Percentiles rank a stretch among this genome's conserved stretches.
Conservation (phyloP, 208 protist species). For the Naegleria lovaniensis region DNA sequence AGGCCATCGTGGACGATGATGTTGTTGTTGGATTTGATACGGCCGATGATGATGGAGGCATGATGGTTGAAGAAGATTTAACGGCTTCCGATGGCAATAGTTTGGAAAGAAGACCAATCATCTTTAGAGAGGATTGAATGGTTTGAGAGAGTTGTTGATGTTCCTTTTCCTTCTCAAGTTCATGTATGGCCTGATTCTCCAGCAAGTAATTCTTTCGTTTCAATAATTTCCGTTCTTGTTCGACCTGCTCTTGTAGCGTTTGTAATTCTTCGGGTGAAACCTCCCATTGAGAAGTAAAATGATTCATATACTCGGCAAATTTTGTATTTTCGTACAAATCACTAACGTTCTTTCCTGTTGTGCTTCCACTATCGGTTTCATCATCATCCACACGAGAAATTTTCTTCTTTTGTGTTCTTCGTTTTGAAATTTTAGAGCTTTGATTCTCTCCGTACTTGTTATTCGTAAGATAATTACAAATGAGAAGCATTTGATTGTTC, state of each 20-base stretch:
- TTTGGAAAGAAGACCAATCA: background rate
- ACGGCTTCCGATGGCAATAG: background rate
- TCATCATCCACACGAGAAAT: background rate
- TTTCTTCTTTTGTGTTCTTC: background rate
- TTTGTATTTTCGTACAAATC: background rate
- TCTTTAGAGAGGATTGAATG: background rate
- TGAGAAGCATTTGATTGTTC: background rate
- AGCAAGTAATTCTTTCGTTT: background rate
- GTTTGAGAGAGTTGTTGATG: background rate
- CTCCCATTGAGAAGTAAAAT: background rate
- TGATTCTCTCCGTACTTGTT: background rate
- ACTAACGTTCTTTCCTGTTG: too few relatives aligned
- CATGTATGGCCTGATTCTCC: background rate
- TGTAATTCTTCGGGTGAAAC: background rate
- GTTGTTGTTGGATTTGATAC: too few relatives aligned
- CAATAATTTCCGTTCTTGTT: background rate
- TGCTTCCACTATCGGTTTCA: background rate
- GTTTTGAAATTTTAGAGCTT: background rate
- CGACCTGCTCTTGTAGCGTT: background rate
- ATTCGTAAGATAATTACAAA: background rate
- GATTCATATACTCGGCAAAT: background rate
- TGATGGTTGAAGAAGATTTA: too few relatives aligned
- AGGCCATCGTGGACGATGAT: too few relatives aligned
- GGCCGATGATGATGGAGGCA: background rate
- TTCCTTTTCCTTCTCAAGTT: background rate